Evolutionary conservation across 257 asterid genomes (phyloP).

Genomic region (Gynochthodes officinalis): DNA sequence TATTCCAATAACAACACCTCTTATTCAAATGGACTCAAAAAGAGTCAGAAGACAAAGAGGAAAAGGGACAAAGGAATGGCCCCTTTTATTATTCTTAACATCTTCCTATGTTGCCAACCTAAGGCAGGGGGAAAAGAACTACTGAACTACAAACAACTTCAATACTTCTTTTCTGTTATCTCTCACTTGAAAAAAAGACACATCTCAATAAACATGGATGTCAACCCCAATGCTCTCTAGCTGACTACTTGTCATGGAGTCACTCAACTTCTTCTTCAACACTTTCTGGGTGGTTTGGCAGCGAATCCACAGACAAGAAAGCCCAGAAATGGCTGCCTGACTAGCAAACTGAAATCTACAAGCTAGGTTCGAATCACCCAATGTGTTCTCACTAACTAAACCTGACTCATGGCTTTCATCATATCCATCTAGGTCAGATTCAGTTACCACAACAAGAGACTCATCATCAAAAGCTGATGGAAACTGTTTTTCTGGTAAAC

Average conservation of each 20-base stretch:
- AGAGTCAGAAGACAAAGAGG: neutral
- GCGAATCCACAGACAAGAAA: slow-evolving; percentile 67
- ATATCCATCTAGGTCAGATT: slow-evolving; percentile 85
- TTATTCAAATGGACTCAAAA: neutral
- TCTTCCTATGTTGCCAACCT: slow-evolving; percentile 5
- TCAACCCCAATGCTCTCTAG: slow-evolving; percentile 44
- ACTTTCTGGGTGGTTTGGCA: slow-evolving; percentile 47
- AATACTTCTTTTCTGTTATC: no score
- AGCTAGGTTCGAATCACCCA: slow-evolving; percentile 45
- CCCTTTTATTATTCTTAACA: slow-evolving; percentile 12
- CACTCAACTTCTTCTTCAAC: slow-evolving; percentile 41
- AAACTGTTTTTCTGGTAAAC: slow-evolving; percentile 25
- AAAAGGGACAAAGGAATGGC: neutral
- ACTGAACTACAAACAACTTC: neutral
- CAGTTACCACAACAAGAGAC: slow-evolving; percentile 66
- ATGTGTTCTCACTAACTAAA: slow-evolving; percentile 19
- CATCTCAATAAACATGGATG: slow-evolving; percentile 58
- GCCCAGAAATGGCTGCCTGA: slow-evolving; percentile 64
- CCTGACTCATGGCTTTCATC: slow-evolving; percentile 41
- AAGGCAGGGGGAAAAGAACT: slow-evolving; percentile 11
- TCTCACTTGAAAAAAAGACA: neutral
- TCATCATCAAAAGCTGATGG: slow-evolving; percentile 56
- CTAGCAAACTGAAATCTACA: slow-evolving; percentile 71
- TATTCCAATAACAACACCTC: slow-evolving; percentile 10
- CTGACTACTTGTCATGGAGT: slow-evolving; percentile 22